Conservation (phyloP, 768 basidiomycete genomes). For the Calvatia gigantea region DNA sequence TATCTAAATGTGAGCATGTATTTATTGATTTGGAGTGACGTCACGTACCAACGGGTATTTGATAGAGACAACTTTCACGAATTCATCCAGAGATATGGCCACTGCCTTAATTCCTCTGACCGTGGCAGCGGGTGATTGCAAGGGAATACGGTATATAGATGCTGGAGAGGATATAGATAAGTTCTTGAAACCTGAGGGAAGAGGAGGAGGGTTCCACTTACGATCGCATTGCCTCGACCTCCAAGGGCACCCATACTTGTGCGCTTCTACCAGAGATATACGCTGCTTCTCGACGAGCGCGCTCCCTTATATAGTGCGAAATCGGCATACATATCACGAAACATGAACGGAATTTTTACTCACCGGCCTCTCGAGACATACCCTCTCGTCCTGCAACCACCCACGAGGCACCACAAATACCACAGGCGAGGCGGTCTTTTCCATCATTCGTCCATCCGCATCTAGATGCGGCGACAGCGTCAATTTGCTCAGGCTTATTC, state of each 20-base stretch:
- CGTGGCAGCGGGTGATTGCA: conserved; percentile 63
- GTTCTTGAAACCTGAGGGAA: background rate
- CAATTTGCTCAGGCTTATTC: conserved; percentile 69
- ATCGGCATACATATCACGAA: background rate
- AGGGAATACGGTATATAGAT: conserved; percentile 71
- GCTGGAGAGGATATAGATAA: conserved; percentile 31
- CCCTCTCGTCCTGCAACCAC: conserved; percentile 66
- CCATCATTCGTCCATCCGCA: conserved; percentile 86
- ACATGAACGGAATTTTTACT: conserved; percentile 32
- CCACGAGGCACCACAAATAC: conserved; percentile 71
- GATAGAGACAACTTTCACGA: conserved; percentile 51
- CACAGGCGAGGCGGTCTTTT: conserved; percentile 74
- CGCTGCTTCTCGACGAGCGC: conserved; percentile 74
- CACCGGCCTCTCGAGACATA: conserved; percentile 76
- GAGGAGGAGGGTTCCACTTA: conserved; percentile 28
- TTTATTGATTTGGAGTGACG: background rate
- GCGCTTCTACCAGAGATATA: conserved; percentile 57
- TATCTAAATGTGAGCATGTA: conserved; percentile 22
- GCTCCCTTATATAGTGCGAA: conserved; percentile 41
- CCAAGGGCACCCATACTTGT: conserved; percentile 86
- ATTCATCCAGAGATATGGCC: conserved; percentile 49
- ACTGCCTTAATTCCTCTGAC: conserved; percentile 55
- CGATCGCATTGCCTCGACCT: conserved; percentile 76
- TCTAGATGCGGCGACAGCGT: conserved; percentile 77
- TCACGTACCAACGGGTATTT: conserved; percentile 70